A percentile compares a stretch with the other conserved stretches of the same genome.
Conservation (phyloP, 768 basidiomycete species). For the Leccinum longicurvipes region DNA sequence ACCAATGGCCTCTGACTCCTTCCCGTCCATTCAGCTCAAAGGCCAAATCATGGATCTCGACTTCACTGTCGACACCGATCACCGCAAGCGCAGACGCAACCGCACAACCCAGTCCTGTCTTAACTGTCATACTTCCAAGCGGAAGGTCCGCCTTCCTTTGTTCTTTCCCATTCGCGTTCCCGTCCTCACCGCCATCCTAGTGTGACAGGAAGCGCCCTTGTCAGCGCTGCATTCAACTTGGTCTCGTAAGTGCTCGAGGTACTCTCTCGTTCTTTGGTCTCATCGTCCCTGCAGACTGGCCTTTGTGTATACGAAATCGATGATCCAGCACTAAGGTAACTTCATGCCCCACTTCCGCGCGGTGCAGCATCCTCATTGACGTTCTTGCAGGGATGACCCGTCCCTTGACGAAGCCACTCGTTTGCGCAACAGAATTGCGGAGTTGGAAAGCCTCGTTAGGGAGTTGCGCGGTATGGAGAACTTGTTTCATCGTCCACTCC, state of each 20-base stretch:
- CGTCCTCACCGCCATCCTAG: slow-evolving; percentile 27
- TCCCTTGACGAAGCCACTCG: slow-evolving; percentile 84
- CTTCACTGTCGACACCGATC: slow-evolving; percentile 67
- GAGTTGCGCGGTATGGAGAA: slow-evolving; percentile 68
- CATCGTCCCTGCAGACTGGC: slow-evolving; percentile 57
- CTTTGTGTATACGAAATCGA: slow-evolving; percentile 95
- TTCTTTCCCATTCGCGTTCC: neutral
- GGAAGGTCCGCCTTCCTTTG: slow-evolving; percentile 58
- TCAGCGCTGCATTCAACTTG: slow-evolving; percentile 85
- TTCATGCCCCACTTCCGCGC: neutral
- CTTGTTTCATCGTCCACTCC: slow-evolving; percentile 7
- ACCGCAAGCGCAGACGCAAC: slow-evolving; percentile 84
- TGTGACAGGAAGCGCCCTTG: slow-evolving; percentile 93
- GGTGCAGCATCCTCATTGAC: neutral
- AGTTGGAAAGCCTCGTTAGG: slow-evolving; percentile 88
- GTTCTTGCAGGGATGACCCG: slow-evolving; percentile 68
- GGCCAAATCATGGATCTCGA: slow-evolving; percentile 78
- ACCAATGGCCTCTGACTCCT: slow-evolving; percentile 52
- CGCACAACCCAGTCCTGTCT: slow-evolving; percentile 85
- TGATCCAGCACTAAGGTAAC: slow-evolving; percentile 74
- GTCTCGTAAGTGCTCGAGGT: slow-evolving; percentile 52
- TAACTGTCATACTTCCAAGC: slow-evolving; percentile 92
- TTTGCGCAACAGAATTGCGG: slow-evolving; percentile 83
- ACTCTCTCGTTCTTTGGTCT: slow-evolving; percentile 1
- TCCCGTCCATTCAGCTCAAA: slow-evolving; percentile 60